A percentile compares a stretch with the other conserved stretches of the same genome.
phyloP scores from a whole-genome alignment of 2,329 filamentous ascomycete genomes.

The Xylariaceae sp. region DNA sequence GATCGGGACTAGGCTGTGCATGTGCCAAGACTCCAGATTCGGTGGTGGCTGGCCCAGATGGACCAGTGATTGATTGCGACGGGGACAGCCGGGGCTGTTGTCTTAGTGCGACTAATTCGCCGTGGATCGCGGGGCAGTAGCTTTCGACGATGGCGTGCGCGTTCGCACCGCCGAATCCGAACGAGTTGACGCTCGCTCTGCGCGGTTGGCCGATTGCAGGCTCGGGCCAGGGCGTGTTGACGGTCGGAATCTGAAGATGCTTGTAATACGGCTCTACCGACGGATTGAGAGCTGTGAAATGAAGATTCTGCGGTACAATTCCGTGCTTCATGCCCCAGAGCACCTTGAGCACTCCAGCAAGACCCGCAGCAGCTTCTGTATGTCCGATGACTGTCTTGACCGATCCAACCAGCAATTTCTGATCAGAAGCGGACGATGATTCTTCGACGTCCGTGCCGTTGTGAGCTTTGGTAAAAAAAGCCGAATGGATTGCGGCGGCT shows the following conservation, averaged over 20 bases:
- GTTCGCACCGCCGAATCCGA: constrained; percentile 43
- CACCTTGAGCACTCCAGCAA: constrained; percentile 45
- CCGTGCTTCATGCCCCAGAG: constrained; percentile 38
- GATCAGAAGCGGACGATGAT: neutral
- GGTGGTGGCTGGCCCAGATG: constrained; percentile 2
- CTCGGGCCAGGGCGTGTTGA: constrained; percentile 32
- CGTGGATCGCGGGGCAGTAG: constrained; percentile 34
- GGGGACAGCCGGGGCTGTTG: neutral
- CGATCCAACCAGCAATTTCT: constrained; percentile 37
- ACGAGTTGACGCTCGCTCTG: constrained; percentile 42
- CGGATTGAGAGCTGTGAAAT: constrained; percentile 39
- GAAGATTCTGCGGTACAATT: constrained; percentile 40
- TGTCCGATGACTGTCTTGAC: constrained; percentile 46
- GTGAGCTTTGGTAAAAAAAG: constrained; percentile 33
- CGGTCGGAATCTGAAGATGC: constrained; percentile 34
- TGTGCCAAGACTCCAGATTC: constrained; percentile 9
- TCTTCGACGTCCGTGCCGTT: constrained; percentile 2
- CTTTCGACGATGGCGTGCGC: constrained; percentile 41
- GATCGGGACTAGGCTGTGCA: neutral
- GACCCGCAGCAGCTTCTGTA: constrained; percentile 44
- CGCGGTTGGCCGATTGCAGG: constrained; percentile 34
- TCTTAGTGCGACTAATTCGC: constrained; percentile 8
- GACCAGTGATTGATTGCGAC: neutral
- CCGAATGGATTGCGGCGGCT: constrained; percentile 39
- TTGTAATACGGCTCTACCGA: constrained; percentile 35